phyloP scores from a whole-genome alignment of 306 rosid species.

The Trichosanthes truncata region DNA sequence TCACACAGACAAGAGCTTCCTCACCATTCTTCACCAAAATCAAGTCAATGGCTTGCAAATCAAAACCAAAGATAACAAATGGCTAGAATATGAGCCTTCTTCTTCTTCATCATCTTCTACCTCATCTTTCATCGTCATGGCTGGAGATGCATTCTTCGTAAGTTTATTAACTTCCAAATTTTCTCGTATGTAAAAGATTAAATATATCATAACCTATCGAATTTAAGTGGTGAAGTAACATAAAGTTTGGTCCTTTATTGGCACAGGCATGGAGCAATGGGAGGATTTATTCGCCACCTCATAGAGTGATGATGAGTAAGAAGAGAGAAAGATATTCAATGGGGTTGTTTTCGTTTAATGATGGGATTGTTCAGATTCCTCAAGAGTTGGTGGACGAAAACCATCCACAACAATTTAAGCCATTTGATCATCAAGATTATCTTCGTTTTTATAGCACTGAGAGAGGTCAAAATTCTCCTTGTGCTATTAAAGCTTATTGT shows the following conservation, averaged over 20 bases:
- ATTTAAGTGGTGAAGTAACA: no score
- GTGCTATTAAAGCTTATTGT: conserved; percentile 20
- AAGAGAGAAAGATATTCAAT: conserved; percentile 7
- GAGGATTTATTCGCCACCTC: conserved; percentile 8
- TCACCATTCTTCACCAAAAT: conserved; percentile 17
- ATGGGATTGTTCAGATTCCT: conserved; percentile 13
- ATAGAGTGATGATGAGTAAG: conserved; percentile 16
- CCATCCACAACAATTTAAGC: conserved; percentile 9
- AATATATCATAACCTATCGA: background rate
- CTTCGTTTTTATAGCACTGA: background rate
- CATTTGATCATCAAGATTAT: conserved; percentile 13
- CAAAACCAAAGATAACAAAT: conserved; percentile 10
- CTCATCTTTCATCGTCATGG: conserved; percentile 16
- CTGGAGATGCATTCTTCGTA: conserved; percentile 20
- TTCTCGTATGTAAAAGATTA: no score
- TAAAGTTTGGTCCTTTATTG: background rate
- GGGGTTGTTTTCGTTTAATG: conserved; percentile 9
- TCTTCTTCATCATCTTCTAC: background rate
- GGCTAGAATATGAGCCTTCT: conserved; percentile 11
- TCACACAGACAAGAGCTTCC: conserved; percentile 20
- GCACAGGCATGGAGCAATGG: conserved; percentile 24
- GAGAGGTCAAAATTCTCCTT: background rate
- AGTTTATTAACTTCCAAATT: background rate
- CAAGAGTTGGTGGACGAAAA: conserved; percentile 13
- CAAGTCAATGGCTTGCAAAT: conserved; percentile 18